These are phyloP conservation scores for Geotrichum armillariae DNA, from an alignment of 1,139 yeast genomes.

Conservation along the genomic window DNA sequence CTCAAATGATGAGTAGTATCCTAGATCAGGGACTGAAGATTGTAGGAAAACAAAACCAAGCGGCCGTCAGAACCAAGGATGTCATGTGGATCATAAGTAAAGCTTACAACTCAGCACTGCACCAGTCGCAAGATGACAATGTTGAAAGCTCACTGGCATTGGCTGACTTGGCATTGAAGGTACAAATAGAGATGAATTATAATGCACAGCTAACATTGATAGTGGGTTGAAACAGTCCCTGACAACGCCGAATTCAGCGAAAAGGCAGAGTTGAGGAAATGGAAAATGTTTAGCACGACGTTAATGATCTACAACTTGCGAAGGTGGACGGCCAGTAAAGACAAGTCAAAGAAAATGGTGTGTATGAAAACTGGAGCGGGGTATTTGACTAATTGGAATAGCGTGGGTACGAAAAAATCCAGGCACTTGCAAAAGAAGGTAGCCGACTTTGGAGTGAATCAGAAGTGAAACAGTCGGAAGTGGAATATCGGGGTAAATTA, in stretches of 20 bases:
- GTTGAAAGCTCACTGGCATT: constrained; percentile 12
- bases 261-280: constrained; percentile 10
- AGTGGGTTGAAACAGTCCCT: constrained; percentile 18
- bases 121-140: constrained; percentile 17
- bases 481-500: constrained; percentile 18
- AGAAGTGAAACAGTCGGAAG: not conserved
- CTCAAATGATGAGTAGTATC: constrained; percentile 5
- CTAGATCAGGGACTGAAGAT: constrained; percentile 18
- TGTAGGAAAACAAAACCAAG: not conserved
- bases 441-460: not conserved
- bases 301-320: constrained; percentile 14
- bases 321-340: not conserved
- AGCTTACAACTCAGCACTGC: constrained; percentile 22
- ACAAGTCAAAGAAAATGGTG: constrained; percentile 8
- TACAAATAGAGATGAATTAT: not conserved
- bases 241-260: not conserved
- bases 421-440: constrained; percentile 8
- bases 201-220: not conserved
- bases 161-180: constrained; percentile 14
- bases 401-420: constrained; percentile 13
- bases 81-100: constrained; percentile 21
- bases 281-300: constrained; percentile 13
- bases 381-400: not conserved
- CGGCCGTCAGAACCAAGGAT: constrained; percentile 11
- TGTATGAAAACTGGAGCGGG: not conserved